Evolutionary conservation across 441 rosid genomes (phyloP), one percentile per base, ranked within the genome.

Genomic region (Breynia disticha): DNA sequence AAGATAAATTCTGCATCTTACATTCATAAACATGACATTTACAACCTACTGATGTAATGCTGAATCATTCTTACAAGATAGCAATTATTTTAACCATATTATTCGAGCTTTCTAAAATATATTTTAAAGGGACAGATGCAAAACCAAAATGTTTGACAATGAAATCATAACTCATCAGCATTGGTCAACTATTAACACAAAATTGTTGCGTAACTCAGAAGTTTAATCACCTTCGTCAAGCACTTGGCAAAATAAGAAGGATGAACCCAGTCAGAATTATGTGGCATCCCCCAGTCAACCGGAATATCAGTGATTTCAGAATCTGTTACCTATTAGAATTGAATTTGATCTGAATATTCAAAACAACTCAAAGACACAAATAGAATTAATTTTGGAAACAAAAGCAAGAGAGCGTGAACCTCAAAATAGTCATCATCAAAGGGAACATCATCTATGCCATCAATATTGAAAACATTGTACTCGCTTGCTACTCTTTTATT

Each of bases 261-360:
- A 82, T 90, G 96, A 66, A 81, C 65, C 57, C 72, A 71, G 41
- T 67, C 74, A 58, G 79, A 73, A 49, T 79, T 71, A 59, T 81
- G 83, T 49, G 96, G 87, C 86, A 81, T 82, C 59, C 97, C 93
- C 98, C 96, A 90, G 67, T 87, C 86, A 16, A 76, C 79, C 10
- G 87, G 72, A 71, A 64, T 64, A 56, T 78, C 85, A 60, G 77
- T 63, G 46, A 56, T 64, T 71, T 90, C 87, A 59, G 80, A 75
- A 43, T 83, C 96, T 81, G 72, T 62, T 47, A 74, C 79, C 98
- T 85, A 68, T 46, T 58, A 44, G 41, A 72, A 47, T 42, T 56
- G 43, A 47, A 63, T 22, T 15, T 20, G 48, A 64, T 22, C 60
- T 50, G 16, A 66, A 54, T 28, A 52, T 3, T 20, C 16, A 63